phyloP scores from a whole-genome alignment of 2,329 filamentous ascomycete genomes.

The Cordyceps javanica region DNA sequence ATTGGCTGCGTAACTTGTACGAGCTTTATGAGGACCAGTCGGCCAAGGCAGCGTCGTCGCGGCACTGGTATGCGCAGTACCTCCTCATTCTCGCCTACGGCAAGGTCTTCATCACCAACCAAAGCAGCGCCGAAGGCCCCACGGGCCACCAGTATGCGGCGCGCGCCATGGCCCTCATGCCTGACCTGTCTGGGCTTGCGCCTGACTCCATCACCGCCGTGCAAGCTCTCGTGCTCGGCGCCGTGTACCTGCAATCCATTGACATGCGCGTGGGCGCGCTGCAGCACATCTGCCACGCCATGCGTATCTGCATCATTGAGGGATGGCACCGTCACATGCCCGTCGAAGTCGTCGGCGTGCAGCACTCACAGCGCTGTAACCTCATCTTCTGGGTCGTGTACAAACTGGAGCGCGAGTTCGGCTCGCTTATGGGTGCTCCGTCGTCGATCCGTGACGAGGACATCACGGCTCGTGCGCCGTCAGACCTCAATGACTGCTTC shows the following conservation, averaged over 20 bases:
- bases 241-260: slow-evolving; percentile 29
- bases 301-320: slow-evolving; percentile 27
- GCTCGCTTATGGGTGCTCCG: slow-evolving; percentile 22
- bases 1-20: slow-evolving; percentile 16
- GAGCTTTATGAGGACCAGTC: slow-evolving; percentile 20
- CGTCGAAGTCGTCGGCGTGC: slow-evolving; percentile 17
- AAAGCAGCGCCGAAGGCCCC: slow-evolving; percentile 23
- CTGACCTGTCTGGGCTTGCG: slow-evolving; percentile 28
- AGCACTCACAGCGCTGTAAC: slow-evolving; percentile 23
- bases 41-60: slow-evolving; percentile 15
- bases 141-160: slow-evolving; percentile 33
- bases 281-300: slow-evolving; percentile 28
- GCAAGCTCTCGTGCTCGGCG: slow-evolving; percentile 26
- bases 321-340: slow-evolving; percentile 24
- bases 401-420: slow-evolving; percentile 24
- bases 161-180: slow-evolving; percentile 32
- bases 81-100: slow-evolving; percentile 28
- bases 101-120: slow-evolving; percentile 23
- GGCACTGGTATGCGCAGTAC: slow-evolving; percentile 27
- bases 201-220: slow-evolving; percentile 25
- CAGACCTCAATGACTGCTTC: slow-evolving; percentile 22
- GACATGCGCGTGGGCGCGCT: slow-evolving; percentile 30
- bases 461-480: slow-evolving; percentile 24
- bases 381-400: slow-evolving; percentile 26
- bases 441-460: slow-evolving; percentile 25